A percentile compares a stretch with the other conserved stretches of the same genome.
Conservation (phyloP, 495 filamentous ascomycete species). For the Xylaria curta region DNA sequence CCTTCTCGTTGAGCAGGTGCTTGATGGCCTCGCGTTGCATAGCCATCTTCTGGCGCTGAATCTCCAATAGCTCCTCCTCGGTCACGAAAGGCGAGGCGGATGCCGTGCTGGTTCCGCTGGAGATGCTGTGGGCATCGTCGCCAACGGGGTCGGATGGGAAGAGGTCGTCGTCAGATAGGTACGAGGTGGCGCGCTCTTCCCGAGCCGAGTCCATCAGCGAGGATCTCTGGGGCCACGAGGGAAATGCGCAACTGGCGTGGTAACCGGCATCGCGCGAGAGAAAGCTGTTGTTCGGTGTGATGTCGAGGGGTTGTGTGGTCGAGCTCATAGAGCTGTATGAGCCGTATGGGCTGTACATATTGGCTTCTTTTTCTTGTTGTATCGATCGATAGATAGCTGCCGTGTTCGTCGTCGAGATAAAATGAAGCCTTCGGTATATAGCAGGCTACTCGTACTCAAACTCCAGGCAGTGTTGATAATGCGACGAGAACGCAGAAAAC, state of each 20-base stretch:
- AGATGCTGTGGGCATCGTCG: slow-evolving; percentile 53
- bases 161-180: slow-evolving; percentile 59
- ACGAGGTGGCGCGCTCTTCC: slow-evolving; percentile 53
- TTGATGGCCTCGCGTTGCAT: slow-evolving; percentile 55
- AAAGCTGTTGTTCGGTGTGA: slow-evolving; percentile 51
- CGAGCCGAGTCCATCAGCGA: slow-evolving; percentile 48
- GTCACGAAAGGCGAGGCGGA: slow-evolving; percentile 45
- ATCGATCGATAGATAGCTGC: slow-evolving; percentile 23
- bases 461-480: not conserved
- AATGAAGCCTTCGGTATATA: not conserved
- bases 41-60: slow-evolving; percentile 51
- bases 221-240: slow-evolving; percentile 56
- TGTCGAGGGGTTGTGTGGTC: slow-evolving; percentile 59
- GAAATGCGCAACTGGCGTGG: slow-evolving; percentile 54
- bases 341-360: slow-evolving; percentile 56
- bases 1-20: slow-evolving; percentile 54
- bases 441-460: not conserved
- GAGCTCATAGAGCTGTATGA: slow-evolving; percentile 51
- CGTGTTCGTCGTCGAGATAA: slow-evolving; percentile 14
- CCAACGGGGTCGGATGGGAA: slow-evolving; percentile 46
- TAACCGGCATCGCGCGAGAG: slow-evolving; percentile 42
- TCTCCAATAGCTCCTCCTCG: slow-evolving; percentile 50
- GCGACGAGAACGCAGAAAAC: not conserved
- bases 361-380: not conserved
- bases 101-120: slow-evolving; percentile 51